phyloP scores from a whole-genome alignment of 2,329 filamentous ascomycete genomes.

The Trichoderma sp. region DNA sequence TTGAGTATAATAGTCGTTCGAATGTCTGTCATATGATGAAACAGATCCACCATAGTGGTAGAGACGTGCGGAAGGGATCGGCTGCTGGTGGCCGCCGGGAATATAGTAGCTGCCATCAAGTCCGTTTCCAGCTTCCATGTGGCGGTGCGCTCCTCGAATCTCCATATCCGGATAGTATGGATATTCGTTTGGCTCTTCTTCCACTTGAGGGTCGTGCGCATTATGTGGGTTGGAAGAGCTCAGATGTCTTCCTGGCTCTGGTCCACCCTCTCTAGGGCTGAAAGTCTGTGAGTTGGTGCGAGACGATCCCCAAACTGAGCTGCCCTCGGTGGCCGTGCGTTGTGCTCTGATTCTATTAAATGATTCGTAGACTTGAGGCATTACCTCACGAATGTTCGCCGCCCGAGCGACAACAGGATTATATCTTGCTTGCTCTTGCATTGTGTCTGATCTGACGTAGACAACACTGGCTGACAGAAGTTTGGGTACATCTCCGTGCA shows the following conservation, averaged over 20 bases:
- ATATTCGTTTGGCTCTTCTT: not conserved
- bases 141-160: not conserved
- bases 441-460: slow-evolving; percentile 34
- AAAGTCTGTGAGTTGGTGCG: not conserved
- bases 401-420: not conserved
- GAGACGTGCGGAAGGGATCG: not conserved
- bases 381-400: not conserved
- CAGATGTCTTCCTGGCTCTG: not conserved
- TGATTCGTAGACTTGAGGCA: not conserved
- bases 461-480: slow-evolving; percentile 35
- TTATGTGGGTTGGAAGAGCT: not conserved
- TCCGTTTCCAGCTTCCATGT: not conserved
- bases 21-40: slow-evolving; percentile 38
- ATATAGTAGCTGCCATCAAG: not conserved
- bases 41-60: slow-evolving; percentile 6
- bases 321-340: not conserved
- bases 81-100: not conserved
- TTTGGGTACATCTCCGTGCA: slow-evolving; percentile 26
- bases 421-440: not conserved
- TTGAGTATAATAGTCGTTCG: slow-evolving; percentile 50
- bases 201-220: not conserved
- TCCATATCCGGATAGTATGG: slow-evolving; percentile 5
- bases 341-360: not conserved
- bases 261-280: not conserved
- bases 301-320: not conserved